Evolutionary conservation across 2,329 filamentous ascomycete genomes (phyloP).

Genomic region (Botrytis pseudocinerea): DNA sequence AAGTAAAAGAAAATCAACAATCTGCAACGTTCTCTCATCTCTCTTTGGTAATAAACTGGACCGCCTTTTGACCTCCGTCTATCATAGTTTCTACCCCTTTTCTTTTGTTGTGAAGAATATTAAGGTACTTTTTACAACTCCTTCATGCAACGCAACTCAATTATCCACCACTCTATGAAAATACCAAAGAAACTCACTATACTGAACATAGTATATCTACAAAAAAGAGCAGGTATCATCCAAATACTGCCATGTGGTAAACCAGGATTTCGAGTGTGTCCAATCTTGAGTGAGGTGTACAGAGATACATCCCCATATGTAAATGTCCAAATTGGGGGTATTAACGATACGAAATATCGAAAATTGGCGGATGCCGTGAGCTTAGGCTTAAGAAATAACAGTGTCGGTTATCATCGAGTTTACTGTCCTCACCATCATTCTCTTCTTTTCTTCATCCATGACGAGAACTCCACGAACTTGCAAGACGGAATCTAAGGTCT

Average conservation of each 20-base stretch:
- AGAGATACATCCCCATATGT: not conserved
- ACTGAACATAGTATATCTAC: slow-evolving; percentile 24
- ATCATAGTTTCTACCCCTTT: slow-evolving; percentile 6
- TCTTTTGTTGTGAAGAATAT: slow-evolving; percentile 5
- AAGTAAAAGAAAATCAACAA: slow-evolving; percentile 15
- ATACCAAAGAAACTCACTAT: slow-evolving; percentile 22
- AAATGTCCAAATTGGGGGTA: slow-evolving; percentile 14
- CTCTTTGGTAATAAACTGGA: slow-evolving; percentile 8
- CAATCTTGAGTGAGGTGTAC: slow-evolving; percentile 5
- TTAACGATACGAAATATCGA: not conserved
- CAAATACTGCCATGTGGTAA: slow-evolving; percentile 22
- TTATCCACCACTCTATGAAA: slow-evolving; percentile 10
- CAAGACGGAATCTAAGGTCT: slow-evolving; percentile 71
- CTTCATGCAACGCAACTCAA: slow-evolving; percentile 1
- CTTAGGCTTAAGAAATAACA: not conserved
- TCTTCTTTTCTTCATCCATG: slow-evolving; percentile 62
- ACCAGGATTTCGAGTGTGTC: slow-evolving; percentile 7
- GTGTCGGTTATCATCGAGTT: slow-evolving; percentile 26
- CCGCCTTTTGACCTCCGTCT: slow-evolving; percentile 7
- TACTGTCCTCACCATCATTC: slow-evolving; percentile 72
- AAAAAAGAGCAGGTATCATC: slow-evolving; percentile 22
- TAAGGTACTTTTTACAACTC: slow-evolving; percentile 20
- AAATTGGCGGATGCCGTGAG: not conserved
- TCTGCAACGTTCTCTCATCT: not conserved
- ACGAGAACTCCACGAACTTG: slow-evolving; percentile 66